A percentile compares a stretch with the other conserved stretches of the same genome.
These are phyloP conservation scores for Vitis labrusca DNA, from an alignment of 164 flowering plant species.

Conservation along the genomic window DNA sequence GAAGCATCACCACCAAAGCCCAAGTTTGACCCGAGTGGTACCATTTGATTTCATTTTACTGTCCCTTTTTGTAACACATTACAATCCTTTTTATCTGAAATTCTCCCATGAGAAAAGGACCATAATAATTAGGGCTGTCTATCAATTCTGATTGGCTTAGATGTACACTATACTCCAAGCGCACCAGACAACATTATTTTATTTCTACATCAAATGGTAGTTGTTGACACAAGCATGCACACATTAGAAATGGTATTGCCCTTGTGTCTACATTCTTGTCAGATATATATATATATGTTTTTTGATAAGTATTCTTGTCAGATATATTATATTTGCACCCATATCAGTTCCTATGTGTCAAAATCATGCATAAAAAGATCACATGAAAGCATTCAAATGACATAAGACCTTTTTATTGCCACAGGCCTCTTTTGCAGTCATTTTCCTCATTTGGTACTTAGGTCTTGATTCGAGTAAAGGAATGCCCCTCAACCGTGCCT, in stretches of 20 bases:
- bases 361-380: background rate
- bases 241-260: too few species aligned
- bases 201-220: too few species aligned
- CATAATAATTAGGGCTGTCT: background rate
- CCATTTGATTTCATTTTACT: background rate
- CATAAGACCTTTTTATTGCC: slow-evolving; percentile 67
- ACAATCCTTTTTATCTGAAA: background rate
- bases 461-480: slow-evolving; percentile 93
- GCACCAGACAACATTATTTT: background rate
- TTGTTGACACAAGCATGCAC: too few species aligned
- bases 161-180: background rate
- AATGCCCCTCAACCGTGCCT: slow-evolving; percentile 77
- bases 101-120: too few species aligned
- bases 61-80: background rate
- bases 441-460: slow-evolving; percentile 78
- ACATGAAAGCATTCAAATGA: background rate
- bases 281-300: background rate
- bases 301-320: too few species aligned
- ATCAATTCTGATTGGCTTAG: background rate
- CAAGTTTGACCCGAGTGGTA: background rate
- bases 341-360: background rate
- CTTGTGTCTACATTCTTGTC: too few species aligned
- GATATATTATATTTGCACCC: too few species aligned
- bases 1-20: background rate
- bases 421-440: slow-evolving; percentile 91